phyloP scores from a whole-genome alignment of 2,329 filamentous ascomycete species.

The Colletotrichum phormii region DNA sequence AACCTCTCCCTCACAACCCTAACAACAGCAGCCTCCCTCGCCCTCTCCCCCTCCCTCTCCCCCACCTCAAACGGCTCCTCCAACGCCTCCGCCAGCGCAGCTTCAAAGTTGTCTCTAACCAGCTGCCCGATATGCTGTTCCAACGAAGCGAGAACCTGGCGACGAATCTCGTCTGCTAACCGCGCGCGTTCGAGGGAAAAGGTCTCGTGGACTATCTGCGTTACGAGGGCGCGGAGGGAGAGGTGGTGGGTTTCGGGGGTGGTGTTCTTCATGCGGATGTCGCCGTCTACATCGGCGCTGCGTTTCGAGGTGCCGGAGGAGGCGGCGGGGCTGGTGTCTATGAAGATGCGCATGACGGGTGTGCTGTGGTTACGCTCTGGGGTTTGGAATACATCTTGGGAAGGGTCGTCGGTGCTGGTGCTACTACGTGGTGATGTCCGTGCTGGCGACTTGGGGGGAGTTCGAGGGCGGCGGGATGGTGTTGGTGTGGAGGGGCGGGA shows the following conservation, averaged over 20 bases:
- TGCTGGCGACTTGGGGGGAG: background rate
- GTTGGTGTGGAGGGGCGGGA: background rate
- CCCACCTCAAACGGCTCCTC: background rate
- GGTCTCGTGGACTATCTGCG: background rate
- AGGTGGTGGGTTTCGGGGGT: background rate
- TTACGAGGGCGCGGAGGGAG: background rate
- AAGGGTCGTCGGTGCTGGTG: background rate
- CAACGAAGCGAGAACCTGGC: background rate
- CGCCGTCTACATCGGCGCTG: slow-evolving; percentile 17
- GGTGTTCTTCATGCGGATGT: slow-evolving; percentile 14
- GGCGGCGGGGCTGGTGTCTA: background rate
- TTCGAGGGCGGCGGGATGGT: background rate
- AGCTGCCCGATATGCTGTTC: background rate
- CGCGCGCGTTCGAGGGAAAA: slow-evolving; percentile 11
- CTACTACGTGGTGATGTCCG: background rate
- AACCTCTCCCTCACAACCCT: slow-evolving; percentile 14
- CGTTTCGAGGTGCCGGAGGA: background rate
- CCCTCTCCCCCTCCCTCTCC: background rate
- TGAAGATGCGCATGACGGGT: background rate
- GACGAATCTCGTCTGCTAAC: background rate
- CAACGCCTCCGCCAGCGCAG: background rate
- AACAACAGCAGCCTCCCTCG: background rate
- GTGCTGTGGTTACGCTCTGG: background rate
- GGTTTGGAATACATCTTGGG: background rate
- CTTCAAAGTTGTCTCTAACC: background rate